Conservation (phyloP, 2,329 filamentous ascomycete genomes). For the Beauveria brongniartii region DNA sequence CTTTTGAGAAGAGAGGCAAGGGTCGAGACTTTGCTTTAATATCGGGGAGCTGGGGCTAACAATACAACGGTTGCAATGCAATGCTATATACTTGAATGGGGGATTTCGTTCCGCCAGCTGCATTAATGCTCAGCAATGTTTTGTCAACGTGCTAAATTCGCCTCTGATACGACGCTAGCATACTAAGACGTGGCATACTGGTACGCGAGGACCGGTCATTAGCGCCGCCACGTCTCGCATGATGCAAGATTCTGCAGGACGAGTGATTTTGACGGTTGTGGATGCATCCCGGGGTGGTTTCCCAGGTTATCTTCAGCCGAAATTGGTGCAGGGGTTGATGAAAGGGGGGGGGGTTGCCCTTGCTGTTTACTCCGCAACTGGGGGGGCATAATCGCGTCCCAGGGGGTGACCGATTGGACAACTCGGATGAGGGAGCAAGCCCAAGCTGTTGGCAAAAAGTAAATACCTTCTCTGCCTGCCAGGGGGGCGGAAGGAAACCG, state of each 20-base stretch:
- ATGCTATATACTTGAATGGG: too few relatives aligned
- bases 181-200: not conserved
- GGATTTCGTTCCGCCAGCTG: too few relatives aligned
- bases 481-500: not conserved
- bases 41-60: too few relatives aligned
- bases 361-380: not conserved
- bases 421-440: not conserved
- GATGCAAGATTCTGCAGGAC: slow-evolving; percentile 5
- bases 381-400: too few relatives aligned
- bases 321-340: not conserved
- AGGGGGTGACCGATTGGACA: too few relatives aligned
- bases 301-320: slow-evolving; percentile 1
- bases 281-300: not conserved
- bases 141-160: too few relatives aligned
- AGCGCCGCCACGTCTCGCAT: slow-evolving; percentile 5
- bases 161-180: not conserved
- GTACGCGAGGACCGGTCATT: not conserved
- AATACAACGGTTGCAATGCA: too few relatives aligned
- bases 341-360: not conserved
- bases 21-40: not conserved
- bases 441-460: not conserved
- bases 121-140: too few relatives aligned
- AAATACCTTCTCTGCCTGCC: not conserved
- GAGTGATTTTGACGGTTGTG: not conserved
- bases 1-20: not conserved